These are phyloP conservation scores for Podospora australis DNA, from an alignment of 495 filamentous ascomycete species.

Conservation along the genomic window DNA sequence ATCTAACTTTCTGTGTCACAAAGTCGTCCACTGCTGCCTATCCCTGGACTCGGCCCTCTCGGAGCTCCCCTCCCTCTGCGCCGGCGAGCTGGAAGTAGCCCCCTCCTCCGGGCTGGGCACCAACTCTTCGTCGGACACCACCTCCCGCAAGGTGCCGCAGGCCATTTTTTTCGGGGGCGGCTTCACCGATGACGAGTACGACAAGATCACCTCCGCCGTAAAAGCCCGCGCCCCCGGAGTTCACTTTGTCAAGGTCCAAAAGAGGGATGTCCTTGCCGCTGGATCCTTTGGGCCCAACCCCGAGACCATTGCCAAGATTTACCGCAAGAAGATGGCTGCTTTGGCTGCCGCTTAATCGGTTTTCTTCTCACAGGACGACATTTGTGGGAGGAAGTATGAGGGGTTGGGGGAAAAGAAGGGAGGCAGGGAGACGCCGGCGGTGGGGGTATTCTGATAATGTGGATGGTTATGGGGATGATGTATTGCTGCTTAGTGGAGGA, in stretches of 20 bases:
- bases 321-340: conserved; percentile 27
- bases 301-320: conserved; percentile 27
- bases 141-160: conserved; percentile 16
- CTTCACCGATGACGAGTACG: conserved; percentile 25
- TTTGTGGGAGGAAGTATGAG: not conserved
- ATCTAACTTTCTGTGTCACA: too few species aligned
- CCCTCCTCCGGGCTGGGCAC: conserved; percentile 22
- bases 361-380: too few species aligned
- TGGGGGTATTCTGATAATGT: not conserved
- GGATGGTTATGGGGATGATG: not conserved
- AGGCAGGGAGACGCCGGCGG: not conserved
- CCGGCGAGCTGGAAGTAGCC: conserved; percentile 11
- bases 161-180: conserved; percentile 29
- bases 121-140: conserved; percentile 7
- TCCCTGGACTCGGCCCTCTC: conserved; percentile 15
- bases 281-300: conserved; percentile 26
- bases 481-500: not conserved
- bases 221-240: conserved; percentile 3
- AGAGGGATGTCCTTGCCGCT: conserved; percentile 26
- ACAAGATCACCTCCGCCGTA: conserved; percentile 20
- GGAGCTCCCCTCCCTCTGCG: conserved; percentile 27
- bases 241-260: conserved; percentile 21
- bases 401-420: not conserved
- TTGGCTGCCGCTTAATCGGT: not conserved
- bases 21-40: conserved; percentile 27